Base-by-base conservation (phyloP, 495 filamentous ascomycete genomes). In the Xylaria cubensis region DNA sequence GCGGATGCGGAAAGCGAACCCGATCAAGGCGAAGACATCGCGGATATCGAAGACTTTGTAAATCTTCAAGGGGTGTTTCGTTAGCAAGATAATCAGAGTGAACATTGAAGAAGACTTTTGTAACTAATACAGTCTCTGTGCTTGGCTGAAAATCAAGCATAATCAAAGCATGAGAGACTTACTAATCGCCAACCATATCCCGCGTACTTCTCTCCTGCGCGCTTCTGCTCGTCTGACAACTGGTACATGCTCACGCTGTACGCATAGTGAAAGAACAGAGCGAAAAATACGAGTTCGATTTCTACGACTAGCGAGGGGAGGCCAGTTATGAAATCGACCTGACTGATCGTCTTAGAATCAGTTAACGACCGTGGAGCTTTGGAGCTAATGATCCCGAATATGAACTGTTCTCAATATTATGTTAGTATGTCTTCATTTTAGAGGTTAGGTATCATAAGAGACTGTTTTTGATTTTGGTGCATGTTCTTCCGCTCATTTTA, bases 241-340 rank as follows among this genome's bases (percentile, higher is more conserved):
- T 53, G 58, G 46, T 70, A 70, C 58, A 62, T 26, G 68, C 68
- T 59, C 12, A 53, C 58, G 21, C 62, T 56, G 10, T 71, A 71
- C 15, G 69, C 63, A 21, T 71, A 71, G 50, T 71, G 62, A 36
- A 71, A 71, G 50, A 71, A 71, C 5, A 71, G n/a, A 1, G 69
- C 59, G n/a, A 71, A 71, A 15, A 65, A n/a, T 24, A 71, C 69
- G 53, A 71, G 51, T 21, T 71, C 69, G 32, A 70, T 41, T 26
- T 70, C 68, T 17, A 63, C 56, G 34, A 70, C 15, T 50, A 70
- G 58, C 4, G 68, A 59, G 2, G 68, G 68, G 12, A 70, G 53
- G 8, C 68, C 68, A n/a, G 68, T 70, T 34, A 70, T 51, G 68
- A 70, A 70, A 41, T 70, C 68, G 32, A 55, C 26, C 21, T 50